Conservation (phyloP, 2,329 filamentous ascomycete genomes). For the Eutypella sp. region DNA sequence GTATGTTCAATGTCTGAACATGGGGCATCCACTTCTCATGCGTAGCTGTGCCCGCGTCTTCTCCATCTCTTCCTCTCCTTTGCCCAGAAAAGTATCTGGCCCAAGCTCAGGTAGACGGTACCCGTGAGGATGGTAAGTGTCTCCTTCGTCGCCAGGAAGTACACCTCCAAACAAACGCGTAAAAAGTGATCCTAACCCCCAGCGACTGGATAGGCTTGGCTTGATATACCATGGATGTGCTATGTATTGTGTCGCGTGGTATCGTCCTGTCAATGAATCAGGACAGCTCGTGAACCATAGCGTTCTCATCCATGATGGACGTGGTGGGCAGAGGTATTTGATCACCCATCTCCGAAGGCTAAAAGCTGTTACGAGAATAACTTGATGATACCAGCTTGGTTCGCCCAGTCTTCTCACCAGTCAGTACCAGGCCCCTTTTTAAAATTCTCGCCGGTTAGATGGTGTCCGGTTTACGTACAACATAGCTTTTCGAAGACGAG, state of each 20-base stretch:
- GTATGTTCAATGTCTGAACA: not conserved
- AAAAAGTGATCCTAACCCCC: constrained; percentile 40
- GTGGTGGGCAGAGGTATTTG: constrained; percentile 44
- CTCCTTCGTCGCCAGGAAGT: constrained; percentile 41
- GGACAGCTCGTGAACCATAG: constrained; percentile 29
- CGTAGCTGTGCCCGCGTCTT: constrained; percentile 3
- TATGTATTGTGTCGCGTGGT: constrained; percentile 37
- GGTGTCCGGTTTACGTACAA: constrained; percentile 6
- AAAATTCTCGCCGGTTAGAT: not conserved
- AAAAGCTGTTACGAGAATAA: constrained; percentile 34
- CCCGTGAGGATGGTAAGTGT: constrained; percentile 31
- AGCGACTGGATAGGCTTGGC: constrained; percentile 42
- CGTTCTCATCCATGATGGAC: constrained; percentile 33
- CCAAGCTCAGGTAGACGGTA: constrained; percentile 7
- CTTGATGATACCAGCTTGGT: constrained; percentile 27
- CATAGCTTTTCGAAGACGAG: constrained; percentile 10
- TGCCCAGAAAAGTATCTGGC: constrained; percentile 2
- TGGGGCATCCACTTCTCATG: not conserved
- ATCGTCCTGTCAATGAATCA: constrained; percentile 36
- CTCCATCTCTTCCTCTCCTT: constrained; percentile 8
- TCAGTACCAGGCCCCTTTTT: not conserved
- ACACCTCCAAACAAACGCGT: constrained; percentile 39
- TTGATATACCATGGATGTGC: constrained; percentile 50
- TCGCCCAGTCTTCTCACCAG: constrained; percentile 29
- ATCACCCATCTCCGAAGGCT: constrained; percentile 39